phyloP scores from a whole-genome alignment of 805 yeast genomes.

The Candida takata region DNA sequence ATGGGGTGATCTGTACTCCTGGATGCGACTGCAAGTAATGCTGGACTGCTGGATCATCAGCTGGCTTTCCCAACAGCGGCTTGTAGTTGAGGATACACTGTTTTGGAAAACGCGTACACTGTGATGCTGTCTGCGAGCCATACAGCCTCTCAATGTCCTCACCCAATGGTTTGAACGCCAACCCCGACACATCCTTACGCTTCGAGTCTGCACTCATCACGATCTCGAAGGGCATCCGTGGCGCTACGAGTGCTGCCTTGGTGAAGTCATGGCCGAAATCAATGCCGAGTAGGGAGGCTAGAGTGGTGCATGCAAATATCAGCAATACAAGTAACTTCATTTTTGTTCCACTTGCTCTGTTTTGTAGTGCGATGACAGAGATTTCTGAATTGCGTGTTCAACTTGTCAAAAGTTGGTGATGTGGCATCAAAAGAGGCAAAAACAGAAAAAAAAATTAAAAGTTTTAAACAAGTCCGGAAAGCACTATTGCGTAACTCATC shows the following conservation, averaged over 20 bases:
- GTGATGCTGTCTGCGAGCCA: slow-evolving; percentile 68
- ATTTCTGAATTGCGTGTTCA: too few relatives aligned
- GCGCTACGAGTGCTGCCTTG: slow-evolving; percentile 85
- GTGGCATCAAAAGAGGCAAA: too few relatives aligned
- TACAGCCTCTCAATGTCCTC: slow-evolving; percentile 58
- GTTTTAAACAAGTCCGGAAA: too few relatives aligned
- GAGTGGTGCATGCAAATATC: slow-evolving; percentile 11
- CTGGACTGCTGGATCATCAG: slow-evolving; percentile 38
- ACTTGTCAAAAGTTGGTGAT: neutral
- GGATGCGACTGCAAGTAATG: slow-evolving; percentile 51
- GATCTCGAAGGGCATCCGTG: slow-evolving; percentile 81
- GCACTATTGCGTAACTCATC: too few relatives aligned
- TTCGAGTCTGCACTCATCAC: slow-evolving; percentile 86
- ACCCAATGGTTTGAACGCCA: slow-evolving; percentile 48
- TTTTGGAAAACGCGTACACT: slow-evolving; percentile 68
- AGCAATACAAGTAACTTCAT: slow-evolving; percentile 4
- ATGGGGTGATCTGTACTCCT: slow-evolving; percentile 43
- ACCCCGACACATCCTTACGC: slow-evolving; percentile 79
- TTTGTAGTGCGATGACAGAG: too few relatives aligned
- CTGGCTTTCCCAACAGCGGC: slow-evolving; percentile 57
- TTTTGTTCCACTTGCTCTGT: neutral
- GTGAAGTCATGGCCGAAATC: slow-evolving; percentile 86
- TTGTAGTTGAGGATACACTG: slow-evolving; percentile 63
- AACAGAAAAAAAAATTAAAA: neutral
- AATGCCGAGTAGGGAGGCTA: slow-evolving; percentile 73